Base-by-base conservation (phyloP, 352 stramenopile genomes). In the Globisporangium spiculum region DNA sequence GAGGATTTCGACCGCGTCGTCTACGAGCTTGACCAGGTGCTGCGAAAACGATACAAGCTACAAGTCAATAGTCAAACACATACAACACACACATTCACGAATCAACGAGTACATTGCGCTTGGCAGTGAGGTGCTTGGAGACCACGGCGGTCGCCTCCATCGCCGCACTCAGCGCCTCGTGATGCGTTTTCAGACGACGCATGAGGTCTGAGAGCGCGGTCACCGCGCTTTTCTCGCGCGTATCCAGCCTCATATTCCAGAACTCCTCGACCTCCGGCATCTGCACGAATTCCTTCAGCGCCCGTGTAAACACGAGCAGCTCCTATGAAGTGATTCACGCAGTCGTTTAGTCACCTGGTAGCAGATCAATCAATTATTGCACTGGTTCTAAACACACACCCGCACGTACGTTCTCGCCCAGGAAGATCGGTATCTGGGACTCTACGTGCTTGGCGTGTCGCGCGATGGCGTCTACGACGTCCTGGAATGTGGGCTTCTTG, bases 1-100 rank as follows among this genome's bases (percentile, higher is more conserved):
- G 22, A 88, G 36, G n/a, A 89, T 59, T 41, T 75, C 61, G 26
- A 62, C 48, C 10, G 71, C 69, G 9, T 89, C 74, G 0, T 80
- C 71, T 61, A 88, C 54, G 32, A 89, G 74, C 8, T 63, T 54
- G 7, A 50, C 20, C 14, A 83, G 41, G 58, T 78, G 70, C 76
- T 81, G 44, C 8, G 3, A 44, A 41, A n/a, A 20, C 64, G 54
- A 30, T 8, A n/a, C 24, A 55, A 26, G 8, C 0, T 4, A 10
- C 36, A 61, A 22, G 30, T 10, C n/a, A 53, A 32, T 55, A 54
- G 9, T 32, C 60, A 55, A 27, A 16, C 44, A 5, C 26, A 14
- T 4, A 46, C 41, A 50, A 50, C 41, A 50, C 41, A 50, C 16
- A 52, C 6, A 20, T 52, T 22, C 6, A n/a, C 27, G 36, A 7